These are phyloP conservation scores for Diaporthe sp. DNA, from an alignment of 2,329 filamentous ascomycete species.

Conservation along the genomic window DNA sequence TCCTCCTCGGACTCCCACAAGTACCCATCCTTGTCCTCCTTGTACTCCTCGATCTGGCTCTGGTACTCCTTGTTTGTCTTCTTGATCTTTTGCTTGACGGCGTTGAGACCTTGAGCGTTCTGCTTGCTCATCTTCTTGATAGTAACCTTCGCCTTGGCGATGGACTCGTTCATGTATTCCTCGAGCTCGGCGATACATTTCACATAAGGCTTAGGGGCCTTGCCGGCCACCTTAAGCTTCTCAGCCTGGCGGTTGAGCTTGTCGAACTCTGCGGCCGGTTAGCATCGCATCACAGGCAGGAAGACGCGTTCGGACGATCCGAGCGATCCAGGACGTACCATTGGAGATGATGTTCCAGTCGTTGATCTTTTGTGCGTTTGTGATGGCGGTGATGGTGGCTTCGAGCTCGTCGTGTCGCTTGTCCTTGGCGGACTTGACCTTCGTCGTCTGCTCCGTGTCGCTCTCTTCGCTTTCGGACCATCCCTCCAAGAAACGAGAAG, in stretches of 20 bases:
- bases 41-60: slow-evolving; percentile 87
- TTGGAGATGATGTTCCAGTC: slow-evolving; percentile 95
- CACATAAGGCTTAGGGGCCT: slow-evolving; percentile 91
- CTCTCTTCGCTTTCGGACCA: slow-evolving; percentile 85
- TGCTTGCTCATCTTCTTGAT: slow-evolving; percentile 99
- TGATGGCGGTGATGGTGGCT: slow-evolving; percentile 88
- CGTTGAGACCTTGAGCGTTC: slow-evolving; percentile 93
- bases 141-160: slow-evolving; percentile 95
- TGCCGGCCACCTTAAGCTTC: slow-evolving; percentile 83
- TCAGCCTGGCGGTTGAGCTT: slow-evolving; percentile 90
- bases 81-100: slow-evolving; percentile 97
- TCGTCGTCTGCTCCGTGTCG: slow-evolving; percentile 86
- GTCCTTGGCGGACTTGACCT: slow-evolving; percentile 98
- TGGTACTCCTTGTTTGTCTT: slow-evolving; percentile 98
- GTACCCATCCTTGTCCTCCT: slow-evolving; percentile 86
- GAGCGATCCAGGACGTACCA: slow-evolving; percentile 70
- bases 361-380: slow-evolving; percentile 97
- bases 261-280: slow-evolving; percentile 80
- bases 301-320: neutral
- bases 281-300: slow-evolving; percentile 39
- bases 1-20: slow-evolving; percentile 85
- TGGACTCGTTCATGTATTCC: slow-evolving; percentile 92
- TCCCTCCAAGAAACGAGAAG: slow-evolving; percentile 83
- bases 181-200: slow-evolving; percentile 94
- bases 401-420: slow-evolving; percentile 97